phyloP scores from a whole-genome alignment of 2,329 filamentous ascomycete genomes.

The Hymenoscyphus infarciens region DNA sequence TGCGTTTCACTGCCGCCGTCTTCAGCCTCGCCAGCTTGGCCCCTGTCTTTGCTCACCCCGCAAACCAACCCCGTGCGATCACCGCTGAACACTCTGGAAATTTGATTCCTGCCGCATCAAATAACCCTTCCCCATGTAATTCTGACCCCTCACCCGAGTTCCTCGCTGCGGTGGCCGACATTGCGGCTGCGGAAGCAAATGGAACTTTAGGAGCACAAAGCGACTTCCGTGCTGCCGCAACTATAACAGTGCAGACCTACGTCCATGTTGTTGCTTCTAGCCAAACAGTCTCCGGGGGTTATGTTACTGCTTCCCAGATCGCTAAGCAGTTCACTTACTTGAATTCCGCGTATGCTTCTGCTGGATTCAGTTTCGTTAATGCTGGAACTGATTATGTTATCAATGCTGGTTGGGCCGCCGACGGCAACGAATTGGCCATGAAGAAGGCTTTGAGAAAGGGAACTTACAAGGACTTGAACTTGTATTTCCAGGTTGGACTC shows the following conservation, averaged over 20 bases:
- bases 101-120: background rate
- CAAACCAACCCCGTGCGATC: slow-evolving; percentile 12
- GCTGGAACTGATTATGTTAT: slow-evolving; percentile 33
- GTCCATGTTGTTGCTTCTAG: slow-evolving; percentile 36
- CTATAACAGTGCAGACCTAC: slow-evolving; percentile 33
- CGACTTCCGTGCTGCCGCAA: slow-evolving; percentile 20
- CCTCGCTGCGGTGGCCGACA: slow-evolving; percentile 15
- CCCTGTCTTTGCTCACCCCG: slow-evolving; percentile 18
- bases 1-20: slow-evolving; percentile 21
- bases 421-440: slow-evolving; percentile 41
- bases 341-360: slow-evolving; percentile 24
- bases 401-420: slow-evolving; percentile 34
- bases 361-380: slow-evolving; percentile 33
- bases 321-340: slow-evolving; percentile 27
- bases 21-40: slow-evolving; percentile 19
- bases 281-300: slow-evolving; percentile 24
- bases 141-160: slow-evolving; percentile 24
- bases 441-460: slow-evolving; percentile 44
- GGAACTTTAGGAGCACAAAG: slow-evolving; percentile 6
- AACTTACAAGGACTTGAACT: slow-evolving; percentile 33
- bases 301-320: slow-evolving; percentile 29
- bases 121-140: slow-evolving; percentile 19
- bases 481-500: slow-evolving; percentile 33
- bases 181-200: slow-evolving; percentile 18
- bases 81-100: background rate